Base-by-base conservation (phyloP, 768 basidiomycete genomes). In the Termitomyces titanicus region DNA sequence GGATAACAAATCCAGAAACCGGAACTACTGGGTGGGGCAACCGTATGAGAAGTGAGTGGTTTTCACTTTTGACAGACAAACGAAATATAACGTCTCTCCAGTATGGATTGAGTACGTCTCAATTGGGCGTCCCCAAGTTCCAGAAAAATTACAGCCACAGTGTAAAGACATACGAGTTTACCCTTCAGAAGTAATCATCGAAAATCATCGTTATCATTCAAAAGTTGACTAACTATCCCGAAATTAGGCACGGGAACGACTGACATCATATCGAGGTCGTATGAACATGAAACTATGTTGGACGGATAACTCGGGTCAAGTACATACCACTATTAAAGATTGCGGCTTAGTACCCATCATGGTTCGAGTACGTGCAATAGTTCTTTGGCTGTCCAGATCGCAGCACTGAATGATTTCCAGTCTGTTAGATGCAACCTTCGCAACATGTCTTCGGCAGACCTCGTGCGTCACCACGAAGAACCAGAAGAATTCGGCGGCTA, bases 401-500 rank as follows among this genome's bases (percentile, higher is more conserved):
- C 22, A 17, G 12, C 24, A 43, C 18, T 61, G 10, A 63, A 12
- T 24, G 33, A 34, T 24, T 15, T 27, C 22, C 25, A 51, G 92
- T 98, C 96, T 9, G 86, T 84, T 20, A 79, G 96, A 55, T 99
- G 97, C 68, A 97, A 98, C 70, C 72, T 98, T n/a, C 86, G 86
- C 43, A 80, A 80, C 33, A 79, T 97, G 70, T 83, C 93, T 2
- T 90, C 96, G 9, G 81, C 88, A 9, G 88, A 93, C 44, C 85
- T 99, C 43, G 93, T 98, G 53, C 74, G 77, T 53, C 87, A 88
- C 58, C 89, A 96, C 67, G 97, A 99, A 78, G 97, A 99, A 65
- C 87, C 97, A 1, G 94, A 97, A 73, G 97, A 98, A 70, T 98
- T 98, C 66, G 97, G 97, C 50, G 97, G 96, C 27, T 98, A 99